phyloP scores from a whole-genome alignment of 2,329 filamentous ascomycete genomes.

The Curvularia sp. region DNA sequence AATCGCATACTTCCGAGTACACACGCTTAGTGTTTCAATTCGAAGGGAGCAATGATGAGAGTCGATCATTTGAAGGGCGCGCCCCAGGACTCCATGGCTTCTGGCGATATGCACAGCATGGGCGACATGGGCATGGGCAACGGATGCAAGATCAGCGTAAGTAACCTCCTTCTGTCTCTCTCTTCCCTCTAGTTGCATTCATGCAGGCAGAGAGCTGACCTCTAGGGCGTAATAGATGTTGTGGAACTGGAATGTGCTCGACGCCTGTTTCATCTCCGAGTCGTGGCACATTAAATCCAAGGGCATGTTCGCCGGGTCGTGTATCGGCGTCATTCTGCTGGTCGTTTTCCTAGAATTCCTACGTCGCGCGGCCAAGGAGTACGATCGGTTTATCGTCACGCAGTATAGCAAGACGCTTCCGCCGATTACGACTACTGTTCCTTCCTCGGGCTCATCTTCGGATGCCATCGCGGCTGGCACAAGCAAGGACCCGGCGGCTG shows the following conservation, averaged over 20 bases:
- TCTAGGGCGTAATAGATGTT: constrained; percentile 61
- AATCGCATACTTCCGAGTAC: background rate
- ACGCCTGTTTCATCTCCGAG: constrained; percentile 73
- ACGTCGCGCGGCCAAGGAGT: constrained; percentile 74
- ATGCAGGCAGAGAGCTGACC: background rate
- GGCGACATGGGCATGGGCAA: constrained; percentile 36
- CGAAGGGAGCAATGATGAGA: background rate
- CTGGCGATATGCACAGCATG: constrained; percentile 23
- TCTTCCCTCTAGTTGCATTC: background rate
- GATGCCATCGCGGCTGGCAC: constrained; percentile 12
- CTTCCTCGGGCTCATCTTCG: constrained; percentile 26
- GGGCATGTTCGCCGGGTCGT: constrained; percentile 80
- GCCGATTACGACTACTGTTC: background rate
- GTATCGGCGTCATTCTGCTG: constrained; percentile 78
- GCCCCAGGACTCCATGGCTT: background rate
- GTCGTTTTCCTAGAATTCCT: constrained; percentile 75
- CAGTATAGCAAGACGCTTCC: constrained; percentile 52
- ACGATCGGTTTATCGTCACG: constrained; percentile 70
- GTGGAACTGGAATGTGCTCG: constrained; percentile 80
- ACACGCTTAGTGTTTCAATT: background rate
- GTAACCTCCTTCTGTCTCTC: background rate
- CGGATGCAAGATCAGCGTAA: constrained; percentile 44
- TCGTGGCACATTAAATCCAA: constrained; percentile 73
- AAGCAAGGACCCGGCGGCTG: constrained; percentile 22
- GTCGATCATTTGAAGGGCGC: background rate